phyloP scores from a whole-genome alignment of 331 rosid genomes.

The Malus hybrid region DNA sequence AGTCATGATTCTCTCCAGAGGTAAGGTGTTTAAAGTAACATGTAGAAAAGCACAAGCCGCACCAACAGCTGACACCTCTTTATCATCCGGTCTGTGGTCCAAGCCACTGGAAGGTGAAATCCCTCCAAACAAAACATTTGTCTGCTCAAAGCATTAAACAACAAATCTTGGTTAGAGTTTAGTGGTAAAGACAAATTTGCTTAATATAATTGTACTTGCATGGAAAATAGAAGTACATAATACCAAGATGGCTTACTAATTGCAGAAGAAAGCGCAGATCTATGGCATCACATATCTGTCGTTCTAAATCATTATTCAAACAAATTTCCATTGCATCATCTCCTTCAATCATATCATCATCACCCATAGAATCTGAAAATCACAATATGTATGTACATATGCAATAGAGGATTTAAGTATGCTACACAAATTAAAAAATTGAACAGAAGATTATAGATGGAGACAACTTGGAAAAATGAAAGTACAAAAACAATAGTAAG shows the following conservation, averaged over 20 bases:
- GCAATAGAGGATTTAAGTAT: neutral
- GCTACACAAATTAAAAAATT: neutral
- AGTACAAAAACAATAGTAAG: neutral
- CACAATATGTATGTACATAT: neutral
- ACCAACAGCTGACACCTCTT: conserved; percentile 85
- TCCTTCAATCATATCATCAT: conserved; percentile 52
- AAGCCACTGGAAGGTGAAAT: conserved; percentile 44
- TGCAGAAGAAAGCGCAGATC: conserved; percentile 84
- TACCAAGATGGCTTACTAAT: conserved; percentile 47
- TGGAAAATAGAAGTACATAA: conserved; percentile 6
- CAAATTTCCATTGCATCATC: conserved; percentile 55
- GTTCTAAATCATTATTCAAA: conserved; percentile 61
- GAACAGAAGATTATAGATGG: neutral
- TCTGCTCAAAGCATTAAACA: conserved; percentile 35
- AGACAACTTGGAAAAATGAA: neutral
- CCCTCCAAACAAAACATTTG: conserved; percentile 70
- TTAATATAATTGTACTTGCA: neutral
- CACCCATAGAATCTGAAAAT: conserved; percentile 53
- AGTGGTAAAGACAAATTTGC: conserved; percentile 2
- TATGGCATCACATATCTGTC: conserved; percentile 71
- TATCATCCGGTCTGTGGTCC: conserved; percentile 49
- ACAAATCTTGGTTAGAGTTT: neutral
- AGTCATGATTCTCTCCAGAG: conserved; percentile 87
- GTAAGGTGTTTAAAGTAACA: conserved; percentile 75
- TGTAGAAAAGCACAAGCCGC: conserved; percentile 87